phyloP scores from a whole-genome alignment of 129 eudicot species.

The Daucus carota region DNA sequence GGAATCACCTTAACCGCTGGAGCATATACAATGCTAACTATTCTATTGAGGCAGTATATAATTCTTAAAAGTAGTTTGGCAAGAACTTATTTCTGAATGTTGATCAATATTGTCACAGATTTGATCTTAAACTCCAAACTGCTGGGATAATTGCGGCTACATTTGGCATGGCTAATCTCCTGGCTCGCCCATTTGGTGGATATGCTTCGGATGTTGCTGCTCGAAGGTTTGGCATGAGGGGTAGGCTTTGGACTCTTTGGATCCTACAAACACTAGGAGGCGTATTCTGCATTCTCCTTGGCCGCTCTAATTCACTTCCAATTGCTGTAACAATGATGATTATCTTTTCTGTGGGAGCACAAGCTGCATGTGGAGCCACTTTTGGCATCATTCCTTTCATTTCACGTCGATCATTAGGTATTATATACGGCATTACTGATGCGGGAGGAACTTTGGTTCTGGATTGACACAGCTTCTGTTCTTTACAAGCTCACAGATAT shows the following conservation, averaged over 20 bases:
- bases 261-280: constrained; percentile 78
- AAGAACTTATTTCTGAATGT: not conserved
- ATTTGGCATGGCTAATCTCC: constrained; percentile 79
- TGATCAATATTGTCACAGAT: constrained; percentile 26
- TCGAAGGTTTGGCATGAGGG: constrained; percentile 68
- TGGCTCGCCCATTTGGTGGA: constrained; percentile 80
- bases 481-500: constrained; percentile 40
- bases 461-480: constrained; percentile 72
- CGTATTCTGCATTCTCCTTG: constrained; percentile 52
- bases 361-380: constrained; percentile 91
- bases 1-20: too few relatives aligned
- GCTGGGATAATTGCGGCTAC: constrained; percentile 75
- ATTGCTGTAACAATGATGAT: constrained; percentile 56
- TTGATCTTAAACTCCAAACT: constrained; percentile 57
- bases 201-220: constrained; percentile 58
- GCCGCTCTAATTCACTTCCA: constrained; percentile 44
- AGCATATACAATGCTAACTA: too few relatives aligned
- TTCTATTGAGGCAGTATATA: too few relatives aligned
- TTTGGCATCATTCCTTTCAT: constrained; percentile 79
- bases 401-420: constrained; percentile 66
- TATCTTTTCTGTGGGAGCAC: constrained; percentile 73
- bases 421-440: constrained; percentile 78
- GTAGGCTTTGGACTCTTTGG: constrained; percentile 88
- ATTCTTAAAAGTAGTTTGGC: too few relatives aligned
- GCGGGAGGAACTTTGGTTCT: constrained; percentile 84